Evolutionary conservation across 805 yeast species (phyloP), one percentile per base, ranked within the genome.

Genomic region (Lachancea dasiensis): DNA sequence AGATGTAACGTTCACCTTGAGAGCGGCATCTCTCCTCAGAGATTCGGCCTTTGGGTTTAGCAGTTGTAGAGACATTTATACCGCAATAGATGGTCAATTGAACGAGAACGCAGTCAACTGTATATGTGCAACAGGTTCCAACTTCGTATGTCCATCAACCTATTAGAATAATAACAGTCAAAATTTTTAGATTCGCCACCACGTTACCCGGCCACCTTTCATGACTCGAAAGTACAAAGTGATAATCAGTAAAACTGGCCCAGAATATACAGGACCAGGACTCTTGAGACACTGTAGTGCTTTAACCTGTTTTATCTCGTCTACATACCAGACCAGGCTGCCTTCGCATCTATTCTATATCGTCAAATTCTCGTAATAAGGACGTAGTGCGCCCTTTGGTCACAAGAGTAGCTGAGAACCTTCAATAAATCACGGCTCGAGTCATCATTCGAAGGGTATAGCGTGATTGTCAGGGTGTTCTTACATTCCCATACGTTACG

Each of bases 41-140:
- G 95, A 84, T 70, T 92, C 98, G 4, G 98, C 98, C 64, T 89
- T 90, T 14, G 98, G 97, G 61, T 92, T 92, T 50, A 92, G 71
- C 46, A 92, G 73, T 68, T 92, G 98, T 51, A 89, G 70, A 28
- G 84, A 79, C 70, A 66, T 69, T 25, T 27, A 29, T 13, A 15
- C 10, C 11, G 17, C 6, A 7, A 30, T 5, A 6, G 11, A 9
- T n/a, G 15, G 24, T 30, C 33, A 30, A 30, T 30, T 30, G 33
- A 30, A 25, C 6, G 33, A n/a, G n/a, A n/a, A 15, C 11, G 22
- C 11, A 22, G 25, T 22, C 25, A 11, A 22, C 25, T 9, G 11
- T 16, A 23, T 13, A 14, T 6, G 31, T 38, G 24, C 32, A 22
- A 8, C 8, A 8, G 8, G 11, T 22, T 22, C 25, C 11, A 22